Percentiles rank a stretch among this genome's conserved stretches.
phyloP scores from a whole-genome alignment of 495 filamentous ascomycete species.

The Cercophora sp. region DNA sequence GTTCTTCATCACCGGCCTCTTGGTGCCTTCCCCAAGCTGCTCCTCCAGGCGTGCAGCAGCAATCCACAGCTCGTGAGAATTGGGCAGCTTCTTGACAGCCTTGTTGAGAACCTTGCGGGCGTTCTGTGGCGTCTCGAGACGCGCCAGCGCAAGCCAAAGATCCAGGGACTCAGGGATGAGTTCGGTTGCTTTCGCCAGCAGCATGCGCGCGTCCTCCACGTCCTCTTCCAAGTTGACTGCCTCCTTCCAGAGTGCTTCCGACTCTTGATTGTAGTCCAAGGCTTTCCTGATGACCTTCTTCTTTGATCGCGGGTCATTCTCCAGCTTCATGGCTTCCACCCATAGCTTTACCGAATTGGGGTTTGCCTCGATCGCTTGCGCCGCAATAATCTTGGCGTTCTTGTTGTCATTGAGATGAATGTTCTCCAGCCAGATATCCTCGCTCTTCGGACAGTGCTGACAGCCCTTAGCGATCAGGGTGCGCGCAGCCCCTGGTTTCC shows the following conservation, averaged over 20 bases:
- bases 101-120: constrained; percentile 93
- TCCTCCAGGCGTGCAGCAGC: constrained; percentile 89
- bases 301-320: constrained; percentile 71
- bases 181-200: constrained; percentile 89
- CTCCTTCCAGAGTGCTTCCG: constrained; percentile 93
- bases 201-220: constrained; percentile 74
- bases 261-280: constrained; percentile 83
- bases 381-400: constrained; percentile 95
- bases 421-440: constrained; percentile 93
- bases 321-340: constrained; percentile 92
- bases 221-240: constrained; percentile 95
- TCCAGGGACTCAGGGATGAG: constrained; percentile 91
- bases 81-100: constrained; percentile 87
- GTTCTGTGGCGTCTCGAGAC: constrained; percentile 81
- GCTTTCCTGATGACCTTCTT: constrained; percentile 89
- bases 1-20: constrained; percentile 88
- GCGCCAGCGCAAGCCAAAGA: constrained; percentile 88
- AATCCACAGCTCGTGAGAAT: constrained; percentile 93
- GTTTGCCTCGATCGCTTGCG: constrained; percentile 86
- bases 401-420: constrained; percentile 87
- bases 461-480: constrained; percentile 82
- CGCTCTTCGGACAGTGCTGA: constrained; percentile 85
- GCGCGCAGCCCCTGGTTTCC: constrained; percentile 81
- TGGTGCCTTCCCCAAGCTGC: constrained; percentile 67
- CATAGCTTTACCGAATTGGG: constrained; percentile 84